Percentiles rank a stretch among this genome's conserved stretches.
These are phyloP conservation scores for Curvularia spicifera DNA, from an alignment of 2,329 filamentous ascomycete genomes.

Conservation along the genomic window DNA sequence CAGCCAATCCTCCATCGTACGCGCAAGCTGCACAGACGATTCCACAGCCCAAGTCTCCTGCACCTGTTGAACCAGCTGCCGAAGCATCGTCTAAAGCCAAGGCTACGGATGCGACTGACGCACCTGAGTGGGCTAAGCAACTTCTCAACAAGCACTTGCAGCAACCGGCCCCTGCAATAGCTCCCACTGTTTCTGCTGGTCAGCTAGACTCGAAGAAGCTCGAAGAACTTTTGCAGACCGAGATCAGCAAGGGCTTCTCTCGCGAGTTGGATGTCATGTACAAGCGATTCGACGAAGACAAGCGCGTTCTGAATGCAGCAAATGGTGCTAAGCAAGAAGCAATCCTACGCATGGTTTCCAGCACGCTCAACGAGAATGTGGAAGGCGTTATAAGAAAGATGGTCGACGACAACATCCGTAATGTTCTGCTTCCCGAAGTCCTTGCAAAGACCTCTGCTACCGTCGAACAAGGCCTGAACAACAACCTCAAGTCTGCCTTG, in stretches of 20 bases:
- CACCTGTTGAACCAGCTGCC: constrained; percentile 24
- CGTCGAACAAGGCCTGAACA: constrained; percentile 73
- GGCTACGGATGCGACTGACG: constrained; percentile 30
- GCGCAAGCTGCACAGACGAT: constrained; percentile 49
- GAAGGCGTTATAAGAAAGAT: constrained; percentile 79
- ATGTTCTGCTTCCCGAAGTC: constrained; percentile 76
- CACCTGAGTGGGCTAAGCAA: constrained; percentile 48
- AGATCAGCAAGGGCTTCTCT: constrained; percentile 55
- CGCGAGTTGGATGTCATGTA: constrained; percentile 64
- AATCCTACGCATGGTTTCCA: constrained; percentile 71
- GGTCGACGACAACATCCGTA: constrained; percentile 76
- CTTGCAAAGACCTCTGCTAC: constrained; percentile 70
- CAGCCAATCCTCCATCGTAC: constrained; percentile 46
- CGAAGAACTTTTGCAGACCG: constrained; percentile 55
- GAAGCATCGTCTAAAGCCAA: constrained; percentile 25
- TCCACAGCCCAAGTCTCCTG: constrained; percentile 41
- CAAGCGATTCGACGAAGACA: constrained; percentile 71
- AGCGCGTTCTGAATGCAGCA: constrained; percentile 67
- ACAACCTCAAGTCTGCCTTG: constrained; percentile 70
- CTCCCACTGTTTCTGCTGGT: constrained; percentile 20
- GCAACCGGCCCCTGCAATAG: constrained; percentile 27
- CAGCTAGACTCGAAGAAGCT: constrained; percentile 61
- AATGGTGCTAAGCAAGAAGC: constrained; percentile 71
- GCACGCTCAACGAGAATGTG: constrained; percentile 72
- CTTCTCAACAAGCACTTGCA: constrained; percentile 42